Evolutionary conservation across 2,329 filamentous ascomycete species (phyloP).

Genomic region (Aspergillus latus): DNA sequence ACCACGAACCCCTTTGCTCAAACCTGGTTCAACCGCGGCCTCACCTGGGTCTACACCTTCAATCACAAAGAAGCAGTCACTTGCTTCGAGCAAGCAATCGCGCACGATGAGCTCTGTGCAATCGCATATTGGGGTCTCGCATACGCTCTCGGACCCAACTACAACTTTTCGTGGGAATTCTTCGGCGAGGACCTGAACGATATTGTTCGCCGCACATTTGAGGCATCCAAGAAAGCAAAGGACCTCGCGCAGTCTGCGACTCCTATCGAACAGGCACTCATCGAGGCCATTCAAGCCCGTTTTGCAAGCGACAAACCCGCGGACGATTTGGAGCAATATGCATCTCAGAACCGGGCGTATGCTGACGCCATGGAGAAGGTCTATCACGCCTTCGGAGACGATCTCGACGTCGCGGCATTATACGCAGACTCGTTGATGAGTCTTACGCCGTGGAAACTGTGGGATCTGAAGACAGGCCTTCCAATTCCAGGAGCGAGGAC

Average conservation of each 20-base stretch:
- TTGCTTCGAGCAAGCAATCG: conserved; percentile 40
- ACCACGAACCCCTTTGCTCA: conserved; percentile 30
- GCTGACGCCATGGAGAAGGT: conserved; percentile 61
- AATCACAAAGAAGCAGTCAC: conserved; percentile 41
- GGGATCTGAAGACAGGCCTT: conserved; percentile 60
- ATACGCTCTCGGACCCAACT: conserved; percentile 71
- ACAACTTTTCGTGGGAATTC: conserved; percentile 74
- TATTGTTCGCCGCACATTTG: conserved; percentile 50
- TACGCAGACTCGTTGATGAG: conserved; percentile 68
- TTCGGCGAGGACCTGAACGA: conserved; percentile 63
- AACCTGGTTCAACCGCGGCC: conserved; percentile 36
- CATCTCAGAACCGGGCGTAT: conserved; percentile 59
- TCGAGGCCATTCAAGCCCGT: conserved; percentile 61
- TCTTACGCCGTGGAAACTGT: conserved; percentile 64
- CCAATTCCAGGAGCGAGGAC: conserved; percentile 58
- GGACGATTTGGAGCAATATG: conserved; percentile 49
- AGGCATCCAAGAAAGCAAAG: conserved; percentile 46
- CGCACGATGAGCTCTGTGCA: conserved; percentile 35
- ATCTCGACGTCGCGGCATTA: conserved; percentile 63
- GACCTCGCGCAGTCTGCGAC: conserved; percentile 31
- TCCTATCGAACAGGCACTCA: conserved; percentile 60
- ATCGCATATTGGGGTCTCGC: conserved; percentile 49
- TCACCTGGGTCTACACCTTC: conserved; percentile 40
- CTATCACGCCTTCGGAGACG: conserved; percentile 50
- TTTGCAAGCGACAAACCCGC: conserved; percentile 57